Percentiles rank a stretch among this genome's conserved stretches.
Evolutionary conservation across 805 yeast genomes (phyloP).

Genomic region (Maudiozyma barnettii): DNA sequence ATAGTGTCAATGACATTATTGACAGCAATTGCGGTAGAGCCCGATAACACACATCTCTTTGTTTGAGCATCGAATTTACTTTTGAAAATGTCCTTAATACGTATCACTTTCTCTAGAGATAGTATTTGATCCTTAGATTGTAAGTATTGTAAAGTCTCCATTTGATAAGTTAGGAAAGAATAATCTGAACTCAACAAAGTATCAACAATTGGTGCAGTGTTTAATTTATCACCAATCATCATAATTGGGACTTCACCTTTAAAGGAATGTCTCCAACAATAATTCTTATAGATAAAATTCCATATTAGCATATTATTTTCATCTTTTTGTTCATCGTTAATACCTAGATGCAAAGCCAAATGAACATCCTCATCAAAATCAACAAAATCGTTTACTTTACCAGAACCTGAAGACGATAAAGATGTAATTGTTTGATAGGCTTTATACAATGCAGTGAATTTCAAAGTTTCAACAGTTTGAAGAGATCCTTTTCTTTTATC

Average conservation of each 20-base stretch:
- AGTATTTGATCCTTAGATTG: slow-evolving; percentile 19
- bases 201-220: slow-evolving; percentile 19
- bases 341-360: slow-evolving; percentile 17
- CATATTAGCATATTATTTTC: slow-evolving; percentile 15
- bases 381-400: slow-evolving; percentile 7
- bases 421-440: slow-evolving; percentile 9
- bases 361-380: slow-evolving; percentile 25
- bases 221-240: slow-evolving; percentile 5
- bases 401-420: slow-evolving; percentile 4
- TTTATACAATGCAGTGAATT: slow-evolving; percentile 18
- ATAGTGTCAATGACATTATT: slow-evolving; percentile 21
- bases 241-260: slow-evolving; percentile 23
- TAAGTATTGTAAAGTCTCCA: slow-evolving; percentile 19
- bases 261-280: slow-evolving; percentile 23
- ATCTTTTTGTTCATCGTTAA: slow-evolving; percentile 22
- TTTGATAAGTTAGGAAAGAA: slow-evolving; percentile 15
- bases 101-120: slow-evolving; percentile 15
- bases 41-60: slow-evolving; percentile 18
- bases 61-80: slow-evolving; percentile 14
- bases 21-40: slow-evolving; percentile 16
- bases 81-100: slow-evolving; percentile 13
- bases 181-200: slow-evolving; percentile 17
- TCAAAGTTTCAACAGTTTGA: slow-evolving; percentile 13
- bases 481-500: slow-evolving; percentile 11
- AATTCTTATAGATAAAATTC: slow-evolving; percentile 24